Conservation (phyloP, 2,329 filamentous ascomycete genomes). For the Setomelanomma holmii region DNA sequence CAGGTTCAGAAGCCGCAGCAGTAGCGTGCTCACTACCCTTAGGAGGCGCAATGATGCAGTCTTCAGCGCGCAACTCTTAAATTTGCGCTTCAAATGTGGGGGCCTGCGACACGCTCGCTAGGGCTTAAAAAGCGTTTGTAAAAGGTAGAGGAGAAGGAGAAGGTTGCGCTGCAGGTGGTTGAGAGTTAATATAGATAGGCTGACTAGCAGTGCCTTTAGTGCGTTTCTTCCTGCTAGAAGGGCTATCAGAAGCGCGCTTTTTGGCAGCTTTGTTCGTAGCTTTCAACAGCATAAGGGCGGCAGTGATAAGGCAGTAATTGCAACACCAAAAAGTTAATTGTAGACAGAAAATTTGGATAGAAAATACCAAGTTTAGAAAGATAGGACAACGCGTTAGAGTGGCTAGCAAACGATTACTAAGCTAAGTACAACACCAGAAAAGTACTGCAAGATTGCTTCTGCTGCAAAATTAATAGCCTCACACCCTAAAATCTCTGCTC, state of each 20-base stretch:
- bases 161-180: too few relatives aligned
- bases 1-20: too few relatives aligned
- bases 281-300: not conserved
- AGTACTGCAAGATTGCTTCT: too few relatives aligned
- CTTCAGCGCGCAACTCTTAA: not conserved
- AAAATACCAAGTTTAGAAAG: not conserved
- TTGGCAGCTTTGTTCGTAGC: not conserved
- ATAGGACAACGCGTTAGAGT: too few relatives aligned
- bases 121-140: not conserved
- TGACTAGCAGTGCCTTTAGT: not conserved
- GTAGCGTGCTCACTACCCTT: too few relatives aligned
- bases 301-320: not conserved
- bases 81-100: not conserved
- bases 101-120: not conserved
- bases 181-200: not conserved
- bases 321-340: not conserved
- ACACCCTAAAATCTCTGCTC: not conserved
- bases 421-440: too few relatives aligned
- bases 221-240: not conserved
- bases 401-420: not conserved
- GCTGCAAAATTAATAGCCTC: not conserved
- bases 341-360: not conserved
- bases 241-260: not conserved
- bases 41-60: too few relatives aligned
- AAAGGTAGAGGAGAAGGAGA: not conserved